Percentiles rank a stretch among this genome's conserved stretches.
phyloP scores from a whole-genome alignment of 371 early-diverging fungal species.

The Cokeromyces recurvatus region DNA sequence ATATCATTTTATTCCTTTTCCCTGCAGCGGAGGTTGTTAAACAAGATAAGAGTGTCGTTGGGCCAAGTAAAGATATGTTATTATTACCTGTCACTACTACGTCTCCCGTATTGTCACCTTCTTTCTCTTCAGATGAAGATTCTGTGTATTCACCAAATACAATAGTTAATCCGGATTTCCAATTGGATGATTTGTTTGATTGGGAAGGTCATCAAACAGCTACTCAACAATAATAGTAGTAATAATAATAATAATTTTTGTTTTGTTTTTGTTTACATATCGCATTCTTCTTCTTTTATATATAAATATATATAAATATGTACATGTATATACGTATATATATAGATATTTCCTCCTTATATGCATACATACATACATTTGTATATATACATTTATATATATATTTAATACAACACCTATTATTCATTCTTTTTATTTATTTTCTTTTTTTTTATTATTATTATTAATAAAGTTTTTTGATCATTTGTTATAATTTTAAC shows the following conservation, averaged over 20 bases:
- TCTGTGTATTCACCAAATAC: constrained; percentile 19
- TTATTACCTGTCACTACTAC: constrained; percentile 4
- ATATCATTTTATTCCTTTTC: constrained; percentile 16
- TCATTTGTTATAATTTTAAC: background rate
- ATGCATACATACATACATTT: no score
- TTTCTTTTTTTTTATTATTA: background rate
- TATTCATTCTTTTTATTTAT: background rate
- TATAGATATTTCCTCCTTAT: no score
- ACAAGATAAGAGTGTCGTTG: constrained; percentile 4
- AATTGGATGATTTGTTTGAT: constrained; percentile 36
- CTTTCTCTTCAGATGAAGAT: constrained; percentile 26
- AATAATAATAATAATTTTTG: no score
- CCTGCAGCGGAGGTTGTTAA: constrained; percentile 46
- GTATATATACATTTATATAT: no score
- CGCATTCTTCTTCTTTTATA: no score
- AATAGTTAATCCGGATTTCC: constrained; percentile 18
- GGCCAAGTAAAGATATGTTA: background rate
- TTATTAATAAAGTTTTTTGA: background rate
- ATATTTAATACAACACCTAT: background rate
- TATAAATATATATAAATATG: no score
- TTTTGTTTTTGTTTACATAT: no score
- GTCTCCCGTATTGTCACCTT: constrained; percentile 29
- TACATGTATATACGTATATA: no score
- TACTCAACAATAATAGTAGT: background rate
- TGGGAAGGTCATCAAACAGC: constrained; percentile 35